Percentiles rank a stretch among this genome's conserved stretches.
phyloP scores from a whole-genome alignment of 139 green algal genomes.

The Pleodorina starrii region DNA sequence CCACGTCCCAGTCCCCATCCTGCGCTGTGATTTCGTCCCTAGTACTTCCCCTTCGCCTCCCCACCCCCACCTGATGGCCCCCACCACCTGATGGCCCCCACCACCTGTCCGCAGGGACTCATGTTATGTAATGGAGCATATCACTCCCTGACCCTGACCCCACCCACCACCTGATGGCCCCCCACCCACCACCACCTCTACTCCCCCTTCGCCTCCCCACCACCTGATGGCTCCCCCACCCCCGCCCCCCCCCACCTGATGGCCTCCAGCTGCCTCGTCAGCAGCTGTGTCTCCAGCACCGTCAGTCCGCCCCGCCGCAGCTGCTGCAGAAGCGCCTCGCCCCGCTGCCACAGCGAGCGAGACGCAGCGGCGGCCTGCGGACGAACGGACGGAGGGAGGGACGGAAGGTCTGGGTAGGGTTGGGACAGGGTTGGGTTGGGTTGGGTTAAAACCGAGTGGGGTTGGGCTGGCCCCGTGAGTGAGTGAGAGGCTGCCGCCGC shows the following conservation, averaged over 20 bases:
- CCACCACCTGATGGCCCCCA: not conserved
- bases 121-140: too few relatives aligned
- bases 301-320: not conserved
- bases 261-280: constrained; percentile 6
- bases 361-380: not conserved
- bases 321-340: constrained; percentile 3
- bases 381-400: not conserved
- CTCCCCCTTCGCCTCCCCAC: too few relatives aligned
- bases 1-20: too few relatives aligned
- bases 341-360: not conserved
- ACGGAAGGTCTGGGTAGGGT: not conserved
- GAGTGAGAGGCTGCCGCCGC: too few relatives aligned
- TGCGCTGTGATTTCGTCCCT: too few relatives aligned
- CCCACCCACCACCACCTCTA: too few relatives aligned
- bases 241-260: not conserved
- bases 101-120: too few relatives aligned
- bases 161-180: too few relatives aligned
- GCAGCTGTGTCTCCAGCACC: not conserved
- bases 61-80: not conserved
- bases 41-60: too few relatives aligned
- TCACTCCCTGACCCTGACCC: too few relatives aligned
- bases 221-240: too few relatives aligned
- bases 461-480: too few relatives aligned
- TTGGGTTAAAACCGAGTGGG: not conserved
- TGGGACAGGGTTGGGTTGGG: not conserved